Base-by-base conservation (phyloP, 176 grass and related monocot genomes). In the Musa schizocarpa region DNA sequence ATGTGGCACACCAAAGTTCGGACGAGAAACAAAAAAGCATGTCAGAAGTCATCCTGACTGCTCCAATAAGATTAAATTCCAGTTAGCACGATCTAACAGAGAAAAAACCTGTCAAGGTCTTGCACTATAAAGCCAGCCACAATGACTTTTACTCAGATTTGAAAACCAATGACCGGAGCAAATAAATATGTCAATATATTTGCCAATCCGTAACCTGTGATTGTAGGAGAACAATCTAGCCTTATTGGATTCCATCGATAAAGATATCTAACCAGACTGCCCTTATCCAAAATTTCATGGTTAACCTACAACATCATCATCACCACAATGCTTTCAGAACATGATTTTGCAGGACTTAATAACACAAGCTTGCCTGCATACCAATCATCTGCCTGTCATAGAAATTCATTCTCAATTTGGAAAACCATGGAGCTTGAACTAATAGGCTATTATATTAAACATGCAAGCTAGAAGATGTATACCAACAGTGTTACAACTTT, bases 371-470 rank as follows among this genome's bases (percentile, higher is more conserved):
- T 72, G 25, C 75, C 82, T 85, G 83, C 70, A 77, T 81, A 77
- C 63, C 50, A 84, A 81, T 54, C 21, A 75, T 81, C 59, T 74
- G 66, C 78, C 49, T 81, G 80, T 81, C 76, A 82, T 56, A 73
- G 84, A 87, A 82, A 63, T 87, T 78, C 62, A 84, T 72, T 84
- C 89, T 84, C 79, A 85, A 79, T 79, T 86, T 86, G 79, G 85
- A 73, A 81, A 80, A 80, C 85, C 80, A 53, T 78, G 81, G 82
- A 86, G 74, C 74, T 87, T 87, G 84, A 80, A 83, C 81, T 89
- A 82, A 80, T 89, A 83, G 82, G 77, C 66, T 82, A 87, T 43
- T 43, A 84, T 71, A 92, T 79, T 87, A 87, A 85, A 92, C 78
- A 92, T 92, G 77, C 81, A 92, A 92, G 79, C 78, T 79, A 85